These are phyloP conservation scores for Salix exigua DNA, from an alignment of 345 rosid genomes.

Conservation along the genomic window DNA sequence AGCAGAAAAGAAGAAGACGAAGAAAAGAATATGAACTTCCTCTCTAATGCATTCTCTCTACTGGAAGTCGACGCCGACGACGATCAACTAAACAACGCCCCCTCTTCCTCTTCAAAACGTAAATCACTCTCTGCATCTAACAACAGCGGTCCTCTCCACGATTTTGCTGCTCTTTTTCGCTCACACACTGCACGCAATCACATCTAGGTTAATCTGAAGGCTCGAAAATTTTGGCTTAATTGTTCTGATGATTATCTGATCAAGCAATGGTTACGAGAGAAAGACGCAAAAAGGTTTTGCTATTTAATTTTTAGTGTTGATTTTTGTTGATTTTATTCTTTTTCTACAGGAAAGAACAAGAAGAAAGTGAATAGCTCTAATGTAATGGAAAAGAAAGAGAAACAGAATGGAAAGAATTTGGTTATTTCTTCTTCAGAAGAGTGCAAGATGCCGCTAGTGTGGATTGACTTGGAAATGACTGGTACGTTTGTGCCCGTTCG, in stretches of 20 bases:
- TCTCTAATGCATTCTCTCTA: conserved; percentile 42
- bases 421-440: conserved; percentile 6
- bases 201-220: not conserved
- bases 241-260: not conserved
- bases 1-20: not conserved
- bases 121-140: not conserved
- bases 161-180: not conserved
- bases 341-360: conserved; percentile 25
- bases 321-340: not conserved
- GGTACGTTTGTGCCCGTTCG: conserved; percentile 35
- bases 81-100: conserved; percentile 17
- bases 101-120: conserved; percentile 14
- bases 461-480: conserved; percentile 97
- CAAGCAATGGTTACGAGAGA: not conserved
- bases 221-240: not conserved
- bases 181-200: not conserved
- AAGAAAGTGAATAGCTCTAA: conserved; percentile 16
- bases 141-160: not conserved
- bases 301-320: not conserved
- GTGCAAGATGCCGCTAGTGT: conserved; percentile 76
- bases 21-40: conserved; percentile 29
- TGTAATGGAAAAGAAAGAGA: not conserved
- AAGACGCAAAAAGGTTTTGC: not conserved
- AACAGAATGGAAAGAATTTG: conserved; percentile 2
- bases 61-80: conserved; percentile 46